These are phyloP conservation scores for Peronospora destructor DNA, from an alignment of 352 stramenopile genomes.

Conservation along the genomic window DNA sequence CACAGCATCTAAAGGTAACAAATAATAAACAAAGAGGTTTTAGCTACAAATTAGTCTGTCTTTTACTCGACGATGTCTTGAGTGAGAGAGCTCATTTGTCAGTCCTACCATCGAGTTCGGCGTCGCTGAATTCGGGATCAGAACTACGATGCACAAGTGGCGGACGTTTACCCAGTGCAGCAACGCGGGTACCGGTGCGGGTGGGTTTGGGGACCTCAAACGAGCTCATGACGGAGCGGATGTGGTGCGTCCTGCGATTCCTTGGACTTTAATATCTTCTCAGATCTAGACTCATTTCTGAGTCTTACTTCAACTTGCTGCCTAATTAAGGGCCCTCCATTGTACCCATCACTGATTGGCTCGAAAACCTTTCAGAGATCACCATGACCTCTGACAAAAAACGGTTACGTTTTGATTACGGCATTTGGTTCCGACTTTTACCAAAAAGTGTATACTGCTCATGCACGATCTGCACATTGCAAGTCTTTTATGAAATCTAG, in stretches of 20 bases:
- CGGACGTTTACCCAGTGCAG: conserved; percentile 19
- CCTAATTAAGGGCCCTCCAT: too few relatives aligned
- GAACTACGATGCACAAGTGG: conserved; percentile 51
- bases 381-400: too few relatives aligned
- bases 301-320: too few relatives aligned
- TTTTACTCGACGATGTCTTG: too few relatives aligned
- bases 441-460: too few relatives aligned
- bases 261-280: neutral
- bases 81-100: neutral
- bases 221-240: conserved; percentile 27
- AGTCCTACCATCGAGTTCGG: conserved; percentile 40
- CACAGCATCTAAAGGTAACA: conserved; percentile 38
- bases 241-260: neutral
- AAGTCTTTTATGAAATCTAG: too few relatives aligned
- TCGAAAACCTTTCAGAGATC: too few relatives aligned
- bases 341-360: too few relatives aligned
- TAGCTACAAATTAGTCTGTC: conserved; percentile 3
- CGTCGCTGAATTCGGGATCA: conserved; percentile 54
- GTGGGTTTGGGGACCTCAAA: conserved; percentile 23
- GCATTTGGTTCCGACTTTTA: too few relatives aligned
- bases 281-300: neutral
- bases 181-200: conserved; percentile 9
- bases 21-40: neutral
- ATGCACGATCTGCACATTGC: too few relatives aligned
- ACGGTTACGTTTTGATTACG: too few relatives aligned